Base-by-base conservation (phyloP, 257 asterid genomes). In the Striga asiatica region DNA sequence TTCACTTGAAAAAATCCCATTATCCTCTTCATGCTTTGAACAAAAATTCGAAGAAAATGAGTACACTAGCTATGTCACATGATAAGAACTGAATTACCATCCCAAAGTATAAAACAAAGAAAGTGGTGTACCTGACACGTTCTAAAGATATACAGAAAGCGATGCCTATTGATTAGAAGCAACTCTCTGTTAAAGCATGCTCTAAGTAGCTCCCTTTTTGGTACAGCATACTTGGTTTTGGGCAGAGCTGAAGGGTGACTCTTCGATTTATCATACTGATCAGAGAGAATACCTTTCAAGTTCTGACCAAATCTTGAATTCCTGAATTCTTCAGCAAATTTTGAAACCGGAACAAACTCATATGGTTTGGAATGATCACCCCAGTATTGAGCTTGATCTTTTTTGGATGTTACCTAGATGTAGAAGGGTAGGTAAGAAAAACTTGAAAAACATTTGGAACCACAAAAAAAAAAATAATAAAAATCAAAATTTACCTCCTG, bases 381-480 rank as follows among this genome's bases (percentile, higher is more conserved):
- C 95, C 97, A 84, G 68, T 88, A 88, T 66, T 88, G 95, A 54
- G 72, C 88, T 71, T 82, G 97, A 59, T 88, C 97, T 76, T 88
- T 88, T 67, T 48, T 70, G 48, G 94, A 88, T 39, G 94, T 88
- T 56, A 88, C 95, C 97, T 84, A 58, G 24, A 55, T 21, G 34
- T 2, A 46, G 9, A 27, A 3, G 4, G 29, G 14, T 14, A 23
- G 53, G 16, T 58, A 31, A 62, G 55, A 32, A 32, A 51, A 46
- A 35, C 22, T 43, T 6, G 23, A 23, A 28, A 32, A 29, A 46
- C 27, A 56, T 38, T 32, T 32, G 43, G 37, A 28, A 49, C 38
- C 38, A 50, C 53, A 5, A 23, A 45, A 48, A 17, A 22, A 53
- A 5, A 54, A 39, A n/a, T n/a, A n/a, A n/a, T 8, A 28, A 55